Base-by-base conservation (phyloP, 2,329 filamentous ascomycete species). In the Botrytis galanthina region DNA sequence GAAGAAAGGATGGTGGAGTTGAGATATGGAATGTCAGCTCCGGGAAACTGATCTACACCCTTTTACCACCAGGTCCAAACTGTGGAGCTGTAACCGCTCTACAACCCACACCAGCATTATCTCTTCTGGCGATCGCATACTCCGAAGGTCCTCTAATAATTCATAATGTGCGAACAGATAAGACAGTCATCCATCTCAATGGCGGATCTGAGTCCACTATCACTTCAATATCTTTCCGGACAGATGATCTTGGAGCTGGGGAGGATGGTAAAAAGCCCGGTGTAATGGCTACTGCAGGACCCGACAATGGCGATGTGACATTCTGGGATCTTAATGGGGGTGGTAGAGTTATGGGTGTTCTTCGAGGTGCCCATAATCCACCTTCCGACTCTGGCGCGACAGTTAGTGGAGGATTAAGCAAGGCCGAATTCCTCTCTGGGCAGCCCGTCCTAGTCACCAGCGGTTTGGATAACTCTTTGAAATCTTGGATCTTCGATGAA, bases 21-120 rank as follows among this genome's bases (percentile, higher is more conserved):
- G 96, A 99, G 80, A 97, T 99, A 69, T 99, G 96, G 95, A 99
- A 99, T 80, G 86, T 99, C 75, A 97, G 92, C 81, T 97, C 93
- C 5, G 95, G 89, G 66, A 97, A 97, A 82, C 86, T 98, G 71
- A 89, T 99, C 42, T 97, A 98, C 82, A 97, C 94, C 2, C 91
- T 99, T 70, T 85, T 96, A 22, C 93, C 96, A 0, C 91, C 93
- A 0, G 88, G 88, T 14, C 86, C 91, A 3, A 87, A 90, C 70
- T 91, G 89, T 77, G 95, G 95, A 64, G 87, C 92, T 22, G 93
- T 98, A n/a, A 97, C 93, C 9, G 94, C 94, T 60, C 85, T 99
- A 69, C 90, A 97, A 77, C 91, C 95, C 0, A 92, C 93, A 1
- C 93, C 95, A 0, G 94, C 92, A 0, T 84, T 99, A 7, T 95